Conservation (phyloP, 1,284 basidiomycete genomes). For the Peniophora sp. region DNA sequence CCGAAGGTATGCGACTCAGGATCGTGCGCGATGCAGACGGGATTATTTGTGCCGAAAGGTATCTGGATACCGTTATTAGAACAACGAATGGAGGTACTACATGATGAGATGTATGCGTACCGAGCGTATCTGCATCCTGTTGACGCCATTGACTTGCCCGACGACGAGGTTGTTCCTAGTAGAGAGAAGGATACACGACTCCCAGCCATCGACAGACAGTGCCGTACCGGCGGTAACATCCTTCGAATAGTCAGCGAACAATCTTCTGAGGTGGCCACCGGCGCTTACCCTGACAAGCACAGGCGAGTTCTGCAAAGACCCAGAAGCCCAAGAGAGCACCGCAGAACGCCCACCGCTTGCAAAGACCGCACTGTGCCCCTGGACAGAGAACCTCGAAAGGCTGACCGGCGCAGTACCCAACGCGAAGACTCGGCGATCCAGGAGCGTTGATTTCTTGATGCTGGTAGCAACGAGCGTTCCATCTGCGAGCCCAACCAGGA, state of each 20-base stretch:
- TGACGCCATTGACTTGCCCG: slow-evolving; percentile 59
- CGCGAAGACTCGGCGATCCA: slow-evolving; percentile 49
- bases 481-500: slow-evolving; percentile 77
- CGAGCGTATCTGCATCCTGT: slow-evolving; percentile 77
- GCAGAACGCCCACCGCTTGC: slow-evolving; percentile 59
- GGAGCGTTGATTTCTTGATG: slow-evolving; percentile 34
- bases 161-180: slow-evolving; percentile 51
- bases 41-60: slow-evolving; percentile 59
- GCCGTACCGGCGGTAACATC: slow-evolving; percentile 49
- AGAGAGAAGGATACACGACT: slow-evolving; percentile 51
- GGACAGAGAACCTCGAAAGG: slow-evolving; percentile 43
- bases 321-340: slow-evolving; percentile 61
- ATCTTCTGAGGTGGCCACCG: neutral
- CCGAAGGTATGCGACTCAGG: slow-evolving; percentile 50
- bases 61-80: slow-evolving; percentile 33
- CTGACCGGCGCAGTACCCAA: slow-evolving; percentile 67
- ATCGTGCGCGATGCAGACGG: slow-evolving; percentile 55
- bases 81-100: neutral
- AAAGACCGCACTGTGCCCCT: slow-evolving; percentile 47
- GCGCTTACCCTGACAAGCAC: slow-evolving; percentile 63
- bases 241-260: slow-evolving; percentile 26
- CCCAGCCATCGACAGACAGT: slow-evolving; percentile 40
- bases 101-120: slow-evolving; percentile 31
- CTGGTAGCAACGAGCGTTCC: slow-evolving; percentile 52
- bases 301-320: slow-evolving; percentile 60